Base-by-base conservation (phyloP, 441 rosid genomes). In the Euphorbia neoarborescens region DNA sequence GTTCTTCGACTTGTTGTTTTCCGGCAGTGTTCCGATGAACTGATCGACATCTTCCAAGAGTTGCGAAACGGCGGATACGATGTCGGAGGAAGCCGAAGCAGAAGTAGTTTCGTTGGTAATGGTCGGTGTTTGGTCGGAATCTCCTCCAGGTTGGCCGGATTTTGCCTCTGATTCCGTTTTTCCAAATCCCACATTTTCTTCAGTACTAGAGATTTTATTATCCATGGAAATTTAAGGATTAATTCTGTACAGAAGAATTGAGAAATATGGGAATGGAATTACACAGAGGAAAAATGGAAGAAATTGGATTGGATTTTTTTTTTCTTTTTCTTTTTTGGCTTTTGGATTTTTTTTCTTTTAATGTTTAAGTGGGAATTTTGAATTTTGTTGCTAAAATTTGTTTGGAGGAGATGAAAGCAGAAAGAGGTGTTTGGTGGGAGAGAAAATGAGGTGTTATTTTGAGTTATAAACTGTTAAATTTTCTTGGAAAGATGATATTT, bases 11-110 rank as follows among this genome's bases (percentile, higher is more conserved):
- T 63, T n/a, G 56, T 17, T 3, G 56, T 17, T 3, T 56, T 62
- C 7, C 79, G 80, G 61, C 13, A 82, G 66, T 1, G 66, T 34
- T 7, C 76, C n/a, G 7, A 88, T 63, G 74, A 81, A 87, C 48
- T 35, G 72, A 59, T 85, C 88, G 20, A 89, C 82, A 10, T 86
- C 87, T 71, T 84, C 80, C 79, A 80, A 65, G 25, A 71, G 59
- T 69, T 78, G 81, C 24, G 53, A 28, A 38, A 74, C 71, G 65
- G 25, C 64, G 32, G 32, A 42, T 27, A 75, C 75, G 1, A 57
- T 20, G 51, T n/a, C 61, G 11, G 70, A 42, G 15, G 68, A n/a
- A n/a, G n/a, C n/a, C n/a, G n/a, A n/a, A n/a, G n/a, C n/a, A n/a
- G n/a, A n/a, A n/a, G n/a, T 12, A 5, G 19, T 28, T 20, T 66